Evolutionary conservation across 257 asterid species (phyloP), one percentile per base, ranked within the genome.

Genomic region (Solanum verrucosum): DNA sequence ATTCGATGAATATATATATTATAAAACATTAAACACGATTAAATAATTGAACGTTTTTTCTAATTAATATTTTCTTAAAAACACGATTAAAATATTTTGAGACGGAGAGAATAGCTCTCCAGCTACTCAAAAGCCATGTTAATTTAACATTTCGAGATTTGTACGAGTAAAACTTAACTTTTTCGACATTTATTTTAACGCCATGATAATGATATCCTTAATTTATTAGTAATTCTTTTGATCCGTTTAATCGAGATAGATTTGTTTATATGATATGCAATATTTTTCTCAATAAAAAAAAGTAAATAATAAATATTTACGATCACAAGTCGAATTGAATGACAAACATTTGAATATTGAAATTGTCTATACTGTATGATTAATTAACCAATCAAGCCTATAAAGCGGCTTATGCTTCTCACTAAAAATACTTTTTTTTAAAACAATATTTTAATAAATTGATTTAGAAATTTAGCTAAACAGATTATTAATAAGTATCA

Each of bases 1-100:
- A 23, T 9, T 63, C 2, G 5, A 63, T 20, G 4, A 59, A 63
- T 23, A 63, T 23, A 23, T 63, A 5, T 23, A 63, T 63, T 10
- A 23, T 23, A 63, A 59, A 2, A 63, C 29, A 63, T 63, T 23
- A 63, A 63, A 0, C 2, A 60, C 0, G 9, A 18, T 3, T 4
- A 60, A 23, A 60, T 21, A 60, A 1, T 60, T 3, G 5, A 60
- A 21, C 5, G 0, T 0, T 21, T 21, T 8, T 8, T 2, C 3
- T 20, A 59, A 20, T 59, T 59, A 59, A 59, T 59, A 15, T 16
- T 52, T 52, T 59, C 4, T 21, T 20, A 59, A 59, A 18, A 20
- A 2, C 27, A 7, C n/a, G n/a, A n/a, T n/a, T n/a, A n/a, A n/a
- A n/a, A 20, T 20, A 7, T 7, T 59, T 59, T 20, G 1, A 18